phyloP scores from a whole-genome alignment of 208 protist genomes.

The Leishmania tarentolae region DNA sequence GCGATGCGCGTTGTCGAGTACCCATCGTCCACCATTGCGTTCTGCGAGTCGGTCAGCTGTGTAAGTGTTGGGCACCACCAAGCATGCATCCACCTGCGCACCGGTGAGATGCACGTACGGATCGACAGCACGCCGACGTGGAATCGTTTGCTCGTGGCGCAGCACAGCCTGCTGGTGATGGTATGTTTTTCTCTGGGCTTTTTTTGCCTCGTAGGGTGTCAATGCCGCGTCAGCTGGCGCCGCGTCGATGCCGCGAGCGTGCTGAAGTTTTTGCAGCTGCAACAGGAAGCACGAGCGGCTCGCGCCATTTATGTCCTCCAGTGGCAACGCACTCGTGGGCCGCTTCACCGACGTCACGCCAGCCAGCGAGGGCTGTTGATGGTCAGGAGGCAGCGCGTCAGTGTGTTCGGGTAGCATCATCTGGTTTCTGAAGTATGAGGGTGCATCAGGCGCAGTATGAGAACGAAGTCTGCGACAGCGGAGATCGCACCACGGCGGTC shows the following conservation, averaged over 20 bases:
- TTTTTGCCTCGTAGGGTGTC: slow-evolving; percentile 13
- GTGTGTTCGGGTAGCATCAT: slow-evolving; percentile 50
- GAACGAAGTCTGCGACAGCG: slow-evolving; percentile 30
- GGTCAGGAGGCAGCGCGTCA: slow-evolving; percentile 13
- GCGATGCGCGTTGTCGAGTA: slow-evolving; percentile 68
- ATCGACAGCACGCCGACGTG: slow-evolving; percentile 57
- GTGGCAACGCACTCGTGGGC: not conserved
- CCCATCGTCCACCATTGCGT: slow-evolving; percentile 42
- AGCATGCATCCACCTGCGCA: slow-evolving; percentile 40
- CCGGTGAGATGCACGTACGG: slow-evolving; percentile 60
- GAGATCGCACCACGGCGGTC: slow-evolving; percentile 25
- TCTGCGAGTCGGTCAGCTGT: slow-evolving; percentile 44
- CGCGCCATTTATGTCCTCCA: slow-evolving; percentile 12
- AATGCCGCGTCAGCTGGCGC: slow-evolving; percentile 10
- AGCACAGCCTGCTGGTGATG: slow-evolving; percentile 55
- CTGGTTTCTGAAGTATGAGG: slow-evolving; percentile 48
- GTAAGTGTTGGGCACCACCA: slow-evolving; percentile 47
- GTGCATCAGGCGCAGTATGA: slow-evolving; percentile 23
- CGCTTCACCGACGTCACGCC: slow-evolving; percentile 11
- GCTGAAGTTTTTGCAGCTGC: slow-evolving; percentile 35
- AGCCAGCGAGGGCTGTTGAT: slow-evolving; percentile 7
- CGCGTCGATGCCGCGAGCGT: slow-evolving; percentile 27
- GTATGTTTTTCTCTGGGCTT: slow-evolving; percentile 28
- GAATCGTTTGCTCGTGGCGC: slow-evolving; percentile 74
- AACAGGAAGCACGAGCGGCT: slow-evolving; percentile 53